Evolutionary conservation across 495 filamentous ascomycete species (phyloP).

Genomic region (Pyrenula aspistea): DNA sequence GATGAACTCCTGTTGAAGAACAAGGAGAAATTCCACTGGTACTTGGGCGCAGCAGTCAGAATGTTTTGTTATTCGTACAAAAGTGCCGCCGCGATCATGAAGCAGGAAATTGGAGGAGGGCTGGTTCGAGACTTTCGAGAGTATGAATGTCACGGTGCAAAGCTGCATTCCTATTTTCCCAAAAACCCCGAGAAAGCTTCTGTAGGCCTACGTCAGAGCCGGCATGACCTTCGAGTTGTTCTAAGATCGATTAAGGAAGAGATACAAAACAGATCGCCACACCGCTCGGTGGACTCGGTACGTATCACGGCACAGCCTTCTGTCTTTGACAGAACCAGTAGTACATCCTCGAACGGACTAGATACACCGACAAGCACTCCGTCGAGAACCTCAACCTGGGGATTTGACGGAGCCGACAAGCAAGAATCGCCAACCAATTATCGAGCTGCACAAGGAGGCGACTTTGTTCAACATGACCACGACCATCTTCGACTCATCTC

Average conservation of each 20-base stretch:
- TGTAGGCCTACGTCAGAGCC: constrained; percentile 30
- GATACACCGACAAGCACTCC: constrained; percentile 16
- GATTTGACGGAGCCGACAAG: background rate
- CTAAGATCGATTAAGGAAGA: constrained; percentile 41
- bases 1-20: constrained; percentile 49
- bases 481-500: background rate
- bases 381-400: constrained; percentile 2
- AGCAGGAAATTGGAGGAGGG: constrained; percentile 40
- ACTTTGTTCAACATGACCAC: constrained; percentile 1
- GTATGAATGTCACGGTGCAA: constrained; percentile 55
- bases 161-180: constrained; percentile 30
- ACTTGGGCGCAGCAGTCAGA: constrained; percentile 47
- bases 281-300: constrained; percentile 32
- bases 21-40: constrained; percentile 42
- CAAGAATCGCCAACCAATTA: background rate
- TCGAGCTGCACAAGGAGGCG: constrained; percentile 6
- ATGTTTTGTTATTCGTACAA: constrained; percentile 55
- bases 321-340: constrained; percentile 62
- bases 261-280: constrained; percentile 43
- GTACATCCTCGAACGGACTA: constrained; percentile 40
- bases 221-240: constrained; percentile 31
- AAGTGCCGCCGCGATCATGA: constrained; percentile 45
- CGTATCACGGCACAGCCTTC: constrained; percentile 37
- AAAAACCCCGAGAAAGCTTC: constrained; percentile 17
- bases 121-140: constrained; percentile 60